A percentile compares a stretch with the other conserved stretches of the same genome.
phyloP scores from a whole-genome alignment of 345 rosid species.

The Camelina neglecta region DNA sequence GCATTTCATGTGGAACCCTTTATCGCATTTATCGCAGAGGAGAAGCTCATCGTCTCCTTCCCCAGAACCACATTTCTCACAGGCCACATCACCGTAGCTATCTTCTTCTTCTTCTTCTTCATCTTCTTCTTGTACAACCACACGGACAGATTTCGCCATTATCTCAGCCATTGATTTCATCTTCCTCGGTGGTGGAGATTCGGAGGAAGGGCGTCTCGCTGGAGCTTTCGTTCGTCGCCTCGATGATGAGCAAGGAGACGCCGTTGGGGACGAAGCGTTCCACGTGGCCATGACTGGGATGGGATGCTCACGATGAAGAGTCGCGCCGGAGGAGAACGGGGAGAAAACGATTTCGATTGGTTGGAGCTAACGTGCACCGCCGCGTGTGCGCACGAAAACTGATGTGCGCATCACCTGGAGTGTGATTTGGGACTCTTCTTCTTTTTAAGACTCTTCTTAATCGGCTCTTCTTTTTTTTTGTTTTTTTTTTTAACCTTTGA shows the following conservation, averaged over 20 bases:
- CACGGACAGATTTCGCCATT: slow-evolving; percentile 54
- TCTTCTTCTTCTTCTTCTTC: slow-evolving; percentile 34
- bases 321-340: slow-evolving; percentile 38
- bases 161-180: slow-evolving; percentile 59
- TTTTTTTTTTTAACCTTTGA: slow-evolving; percentile 28
- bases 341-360: slow-evolving; percentile 19
- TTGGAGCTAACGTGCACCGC: slow-evolving; percentile 53
- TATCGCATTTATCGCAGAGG: slow-evolving; percentile 83
- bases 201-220: slow-evolving; percentile 48
- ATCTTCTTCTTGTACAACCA: slow-evolving; percentile 49
- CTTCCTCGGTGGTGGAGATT: slow-evolving; percentile 61
- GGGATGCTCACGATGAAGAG: slow-evolving; percentile 22
- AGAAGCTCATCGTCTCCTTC: slow-evolving; percentile 75
- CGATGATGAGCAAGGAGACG: slow-evolving; percentile 50
- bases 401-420: slow-evolving; percentile 47
- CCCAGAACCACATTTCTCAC: slow-evolving; percentile 78
- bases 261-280: slow-evolving; percentile 39
- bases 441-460: neutral
- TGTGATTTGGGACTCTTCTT: slow-evolving; percentile 37
- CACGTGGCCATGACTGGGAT: slow-evolving; percentile 37
- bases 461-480: neutral
- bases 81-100: slow-evolving; percentile 53
- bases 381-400: slow-evolving; percentile 50
- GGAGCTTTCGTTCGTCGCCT: slow-evolving; percentile 57
- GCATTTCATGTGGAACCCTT: slow-evolving; percentile 91